Conservation (phyloP, 768 basidiomycete species). For the Austroboletus festivus region DNA sequence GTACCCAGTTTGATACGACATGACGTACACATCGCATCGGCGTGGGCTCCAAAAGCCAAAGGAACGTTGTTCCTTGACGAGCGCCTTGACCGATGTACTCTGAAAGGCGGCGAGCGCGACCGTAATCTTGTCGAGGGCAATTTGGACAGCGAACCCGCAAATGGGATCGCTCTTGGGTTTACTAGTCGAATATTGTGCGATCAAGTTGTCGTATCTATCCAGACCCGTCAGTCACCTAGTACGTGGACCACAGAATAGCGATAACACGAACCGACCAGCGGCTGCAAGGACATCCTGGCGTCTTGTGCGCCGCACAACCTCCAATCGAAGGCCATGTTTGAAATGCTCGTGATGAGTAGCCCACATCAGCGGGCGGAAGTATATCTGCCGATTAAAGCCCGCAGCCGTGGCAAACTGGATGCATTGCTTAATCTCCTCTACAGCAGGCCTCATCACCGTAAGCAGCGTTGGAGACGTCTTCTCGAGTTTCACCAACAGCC, state of each 20-base stretch:
- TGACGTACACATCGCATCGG: constrained; percentile 82
- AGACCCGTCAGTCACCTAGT: neutral
- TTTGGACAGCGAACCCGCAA: constrained; percentile 72
- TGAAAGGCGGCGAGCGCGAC: constrained; percentile 67
- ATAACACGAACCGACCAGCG: constrained; percentile 64
- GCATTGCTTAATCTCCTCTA: constrained; percentile 63
- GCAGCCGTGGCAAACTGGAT: constrained; percentile 57
- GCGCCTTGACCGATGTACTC: constrained; percentile 56
- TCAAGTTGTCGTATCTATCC: constrained; percentile 68
- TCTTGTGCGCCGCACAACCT: constrained; percentile 67
- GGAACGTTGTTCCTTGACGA: constrained; percentile 75
- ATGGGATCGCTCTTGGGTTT: constrained; percentile 51
- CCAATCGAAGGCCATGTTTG: constrained; percentile 71
- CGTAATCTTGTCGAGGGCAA: constrained; percentile 77
- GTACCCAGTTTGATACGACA: constrained; percentile 73
- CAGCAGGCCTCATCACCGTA: constrained; percentile 43
- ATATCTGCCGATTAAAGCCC: constrained; percentile 60
- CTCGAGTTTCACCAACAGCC: constrained; percentile 52
- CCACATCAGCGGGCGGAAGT: constrained; percentile 73
- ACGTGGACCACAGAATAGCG: neutral
- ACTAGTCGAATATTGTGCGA: constrained; percentile 54
- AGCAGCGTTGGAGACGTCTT: constrained; percentile 55
- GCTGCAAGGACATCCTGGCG: constrained; percentile 69
- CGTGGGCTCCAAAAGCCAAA: constrained; percentile 91
- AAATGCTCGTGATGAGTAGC: constrained; percentile 62